phyloP scores from a whole-genome alignment of 176 grass and related monocot genomes.

The Eremochloa ophiuroides region DNA sequence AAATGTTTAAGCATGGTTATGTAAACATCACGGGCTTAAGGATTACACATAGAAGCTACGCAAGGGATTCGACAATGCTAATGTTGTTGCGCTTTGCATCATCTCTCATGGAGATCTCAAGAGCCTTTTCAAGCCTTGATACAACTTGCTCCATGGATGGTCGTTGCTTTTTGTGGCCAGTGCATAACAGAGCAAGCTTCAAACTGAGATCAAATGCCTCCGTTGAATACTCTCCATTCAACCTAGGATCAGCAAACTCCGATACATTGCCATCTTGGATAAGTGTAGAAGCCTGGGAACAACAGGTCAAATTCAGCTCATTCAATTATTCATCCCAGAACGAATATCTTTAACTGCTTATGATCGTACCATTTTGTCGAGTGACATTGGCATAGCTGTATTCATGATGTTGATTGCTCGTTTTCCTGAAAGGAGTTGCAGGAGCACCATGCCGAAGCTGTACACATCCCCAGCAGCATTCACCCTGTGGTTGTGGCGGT shows the following conservation, averaged over 20 bases:
- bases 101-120: conserved; percentile 40
- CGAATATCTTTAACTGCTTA: neutral
- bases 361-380: conserved; percentile 49
- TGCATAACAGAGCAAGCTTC: conserved; percentile 63
- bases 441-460: conserved; percentile 68
- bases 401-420: conserved; percentile 60
- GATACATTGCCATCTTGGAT: conserved; percentile 39
- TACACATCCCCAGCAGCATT: conserved; percentile 71
- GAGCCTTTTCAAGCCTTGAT: conserved; percentile 42
- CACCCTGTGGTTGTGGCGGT: conserved; percentile 64
- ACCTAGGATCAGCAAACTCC: conserved; percentile 54
- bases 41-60: conserved; percentile 9
- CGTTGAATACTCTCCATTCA: conserved; percentile 43
- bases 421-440: conserved; percentile 61
- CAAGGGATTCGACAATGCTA: conserved; percentile 28
- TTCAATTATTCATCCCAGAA: neutral
- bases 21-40: conserved; percentile 12
- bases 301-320: neutral
- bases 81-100: conserved; percentile 8
- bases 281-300: conserved; percentile 41
- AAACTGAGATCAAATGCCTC: conserved; percentile 60
- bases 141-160: conserved; percentile 69
- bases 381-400: conserved; percentile 51
- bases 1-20: conserved; percentile 24
- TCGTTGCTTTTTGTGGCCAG: conserved; percentile 50